Evolutionary conservation across 495 filamentous ascomycete genomes (phyloP).

Genomic region (Penicillium herquei): DNA sequence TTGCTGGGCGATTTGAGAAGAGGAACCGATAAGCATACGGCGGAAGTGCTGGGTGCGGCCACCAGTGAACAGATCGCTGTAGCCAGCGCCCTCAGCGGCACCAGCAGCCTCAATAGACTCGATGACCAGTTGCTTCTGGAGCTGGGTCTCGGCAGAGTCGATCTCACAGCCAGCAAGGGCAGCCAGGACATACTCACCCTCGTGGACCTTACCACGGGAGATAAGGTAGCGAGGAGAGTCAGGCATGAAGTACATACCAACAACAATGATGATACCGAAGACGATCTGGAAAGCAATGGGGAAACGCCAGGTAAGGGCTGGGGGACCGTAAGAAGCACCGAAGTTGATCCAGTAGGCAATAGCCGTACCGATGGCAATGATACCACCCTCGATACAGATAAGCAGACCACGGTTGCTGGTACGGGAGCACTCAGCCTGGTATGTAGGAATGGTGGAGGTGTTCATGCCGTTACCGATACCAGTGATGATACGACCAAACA

Average conservation of each 20-base stretch:
- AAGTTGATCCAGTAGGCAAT: constrained; percentile 89
- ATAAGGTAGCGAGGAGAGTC: constrained; percentile 79
- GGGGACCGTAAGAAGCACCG: constrained; percentile 66
- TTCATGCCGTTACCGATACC: constrained; percentile 79
- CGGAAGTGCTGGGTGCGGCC: constrained; percentile 47
- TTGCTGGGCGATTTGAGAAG: constrained; percentile 80
- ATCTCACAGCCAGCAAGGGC: constrained; percentile 61
- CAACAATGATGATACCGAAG: constrained; percentile 65
- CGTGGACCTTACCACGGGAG: constrained; percentile 61
- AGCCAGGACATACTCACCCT: constrained; percentile 67
- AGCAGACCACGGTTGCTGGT: constrained; percentile 76
- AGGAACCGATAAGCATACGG: constrained; percentile 51
- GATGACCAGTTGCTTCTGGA: constrained; percentile 66
- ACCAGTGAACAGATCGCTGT: constrained; percentile 41
- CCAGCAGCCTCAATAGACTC: constrained; percentile 68
- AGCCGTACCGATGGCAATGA: constrained; percentile 71
- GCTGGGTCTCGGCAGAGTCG: constrained; percentile 55
- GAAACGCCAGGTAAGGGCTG: constrained; percentile 71
- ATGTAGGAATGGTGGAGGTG: constrained; percentile 75
- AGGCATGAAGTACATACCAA: constrained; percentile 65
- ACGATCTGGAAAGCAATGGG: constrained; percentile 81
- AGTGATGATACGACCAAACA: constrained; percentile 70
- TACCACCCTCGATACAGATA: constrained; percentile 80
- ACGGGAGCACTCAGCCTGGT: constrained; percentile 75
- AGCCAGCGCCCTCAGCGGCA: constrained; percentile 33